Evolutionary conservation across 306 rosid genomes (phyloP), one percentile per base, ranked within the genome.

Genomic region (Oxytropis ochrocephala): DNA sequence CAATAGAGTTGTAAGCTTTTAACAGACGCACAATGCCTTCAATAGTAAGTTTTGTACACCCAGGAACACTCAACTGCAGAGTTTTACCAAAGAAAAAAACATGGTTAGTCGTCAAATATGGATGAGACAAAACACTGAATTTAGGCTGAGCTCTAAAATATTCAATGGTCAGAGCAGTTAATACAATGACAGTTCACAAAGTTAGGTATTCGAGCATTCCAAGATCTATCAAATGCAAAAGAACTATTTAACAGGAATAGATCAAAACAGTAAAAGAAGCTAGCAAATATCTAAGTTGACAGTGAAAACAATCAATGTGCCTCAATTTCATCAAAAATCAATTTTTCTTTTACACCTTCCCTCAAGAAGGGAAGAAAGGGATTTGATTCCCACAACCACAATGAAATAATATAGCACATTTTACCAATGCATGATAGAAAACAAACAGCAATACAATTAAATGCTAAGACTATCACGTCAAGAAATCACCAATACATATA

Each of bases 31-130:
- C 80, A 50, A 90, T 76, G 56, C 95, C 91, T 59, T 89, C 97
- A 60, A 90, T 80, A 42, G 86, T 94, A 78, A 94, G 84, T 76
- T 92, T 88, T 49, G 96, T 88, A 71, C 97, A 94, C 47, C 96
- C 98, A 32, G 96, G 98, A 64, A 94, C 91, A 68, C 88, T 83
- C 75, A 94, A 80, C 98, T 94, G 84, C 81, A 77, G 7, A 59
- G 57, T 24, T 82, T 47, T 4, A 35, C 17, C 3, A 77, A 65
- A 54, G 50, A 71, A 35, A 55, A 43, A 17, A 35, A 58, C 56
- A 58, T 53, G 55, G 74, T 65, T 49, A 57, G 46, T 65, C 19
- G 43, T 48, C 41, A 44, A 58, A 68, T 54, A 44, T 38, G 14
- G 16, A 63, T 29, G 9, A 8, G 18, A 65, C n/a, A 36, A 12